Conservation (phyloP, 169 alveolate genomes). For the Eimeria necatrix region DNA sequence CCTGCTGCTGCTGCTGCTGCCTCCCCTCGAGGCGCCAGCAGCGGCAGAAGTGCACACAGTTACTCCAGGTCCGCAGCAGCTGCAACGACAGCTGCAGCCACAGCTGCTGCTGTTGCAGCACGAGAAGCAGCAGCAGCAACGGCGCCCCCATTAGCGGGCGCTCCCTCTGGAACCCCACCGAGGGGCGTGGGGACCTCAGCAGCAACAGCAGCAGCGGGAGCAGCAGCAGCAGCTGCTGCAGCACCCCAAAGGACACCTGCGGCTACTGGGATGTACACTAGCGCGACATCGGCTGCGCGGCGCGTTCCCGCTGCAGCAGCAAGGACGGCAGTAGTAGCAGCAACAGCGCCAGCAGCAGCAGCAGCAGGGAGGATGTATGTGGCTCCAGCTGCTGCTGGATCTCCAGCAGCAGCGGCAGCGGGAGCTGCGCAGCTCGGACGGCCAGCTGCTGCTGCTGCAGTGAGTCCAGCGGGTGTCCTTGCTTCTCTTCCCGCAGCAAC, state of each 20-base stretch:
- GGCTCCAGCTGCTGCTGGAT: background rate
- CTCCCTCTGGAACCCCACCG: background rate
- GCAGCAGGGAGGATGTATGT: background rate
- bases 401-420: constrained; percentile 37
- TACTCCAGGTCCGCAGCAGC: background rate
- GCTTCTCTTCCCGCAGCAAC: background rate
- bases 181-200: background rate
- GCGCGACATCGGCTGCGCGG: background rate
- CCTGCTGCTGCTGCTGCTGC: background rate
- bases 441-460: background rate
- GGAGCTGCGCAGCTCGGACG: background rate
- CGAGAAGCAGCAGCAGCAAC: constrained; percentile 9
- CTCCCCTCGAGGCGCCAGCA: background rate
- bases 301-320: background rate
- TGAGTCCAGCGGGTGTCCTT: background rate
- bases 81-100: background rate
- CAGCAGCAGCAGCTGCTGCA: constrained; percentile 19
- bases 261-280: background rate
- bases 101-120: background rate
- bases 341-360: background rate
- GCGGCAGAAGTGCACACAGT: background rate
- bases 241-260: constrained; percentile 3
- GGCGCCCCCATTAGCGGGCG: background rate
- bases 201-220: background rate
- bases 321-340: background rate